Evolutionary conservation across 306 rosid species (phyloP).

Genomic region (Mucuna pruriens): DNA sequence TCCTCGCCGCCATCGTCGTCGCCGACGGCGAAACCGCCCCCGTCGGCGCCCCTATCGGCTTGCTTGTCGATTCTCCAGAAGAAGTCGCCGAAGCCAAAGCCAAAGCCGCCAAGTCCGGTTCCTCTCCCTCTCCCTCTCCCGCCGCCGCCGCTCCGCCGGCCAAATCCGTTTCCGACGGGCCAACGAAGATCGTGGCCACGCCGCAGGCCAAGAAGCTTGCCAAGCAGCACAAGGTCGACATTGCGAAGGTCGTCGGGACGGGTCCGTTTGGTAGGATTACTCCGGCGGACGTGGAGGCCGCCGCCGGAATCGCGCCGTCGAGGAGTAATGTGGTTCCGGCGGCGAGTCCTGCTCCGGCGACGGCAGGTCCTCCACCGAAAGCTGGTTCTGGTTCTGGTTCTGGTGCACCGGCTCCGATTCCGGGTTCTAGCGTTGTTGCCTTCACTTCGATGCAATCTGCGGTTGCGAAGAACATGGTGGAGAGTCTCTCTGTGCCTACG

Average conservation of each 20-base stretch:
- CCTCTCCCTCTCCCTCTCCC: constrained; percentile 48
- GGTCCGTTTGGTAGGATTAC: constrained; percentile 78
- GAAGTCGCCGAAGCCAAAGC: constrained; percentile 78
- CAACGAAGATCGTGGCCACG: constrained; percentile 72
- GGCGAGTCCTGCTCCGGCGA: constrained; percentile 37
- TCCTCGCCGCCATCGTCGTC: constrained; percentile 47
- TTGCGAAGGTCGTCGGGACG: constrained; percentile 62
- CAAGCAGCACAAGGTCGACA: constrained; percentile 79
- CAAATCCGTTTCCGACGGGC: constrained; percentile 41
- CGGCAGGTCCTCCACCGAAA: constrained; percentile 44
- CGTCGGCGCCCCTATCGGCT: constrained; percentile 80
- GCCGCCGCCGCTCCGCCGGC: constrained; percentile 57
- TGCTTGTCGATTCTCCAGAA: constrained; percentile 71
- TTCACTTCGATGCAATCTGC: constrained; percentile 89
- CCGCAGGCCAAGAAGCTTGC: constrained; percentile 84
- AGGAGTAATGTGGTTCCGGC: constrained; percentile 47
- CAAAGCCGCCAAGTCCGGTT: constrained; percentile 55
- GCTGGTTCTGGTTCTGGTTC: constrained; percentile 36
- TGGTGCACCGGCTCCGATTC: constrained; percentile 52
- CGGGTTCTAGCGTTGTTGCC: constrained; percentile 75
- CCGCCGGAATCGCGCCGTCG: constrained; percentile 68
- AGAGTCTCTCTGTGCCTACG: constrained; percentile 80
- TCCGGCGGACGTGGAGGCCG: constrained; percentile 73
- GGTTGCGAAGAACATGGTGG: constrained; percentile 87
- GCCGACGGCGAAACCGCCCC: constrained; percentile 83